These are phyloP conservation scores for Chrysopogon serrulatus DNA, from an alignment of 176 grass and related monocot genomes.

Conservation along the genomic window DNA sequence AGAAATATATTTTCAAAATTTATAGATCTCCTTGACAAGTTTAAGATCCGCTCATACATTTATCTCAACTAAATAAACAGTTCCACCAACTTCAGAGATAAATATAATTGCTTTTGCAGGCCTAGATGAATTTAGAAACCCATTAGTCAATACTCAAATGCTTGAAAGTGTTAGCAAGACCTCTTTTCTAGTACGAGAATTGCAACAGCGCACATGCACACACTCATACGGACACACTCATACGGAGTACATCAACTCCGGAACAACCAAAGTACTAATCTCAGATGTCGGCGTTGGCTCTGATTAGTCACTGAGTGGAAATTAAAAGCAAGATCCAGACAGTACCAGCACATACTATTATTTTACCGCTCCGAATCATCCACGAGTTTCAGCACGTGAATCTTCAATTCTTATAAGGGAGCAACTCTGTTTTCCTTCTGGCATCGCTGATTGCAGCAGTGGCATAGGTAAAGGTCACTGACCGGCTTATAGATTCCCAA, in stretches of 20 bases:
- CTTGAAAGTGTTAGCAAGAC: neutral
- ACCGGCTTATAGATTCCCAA: neutral
- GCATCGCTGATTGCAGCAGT: constrained; percentile 31
- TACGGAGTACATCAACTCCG: neutral
- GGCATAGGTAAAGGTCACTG: constrained; percentile 29
- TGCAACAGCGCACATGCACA: neutral
- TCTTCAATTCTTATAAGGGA: neutral
- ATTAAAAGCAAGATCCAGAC: neutral
- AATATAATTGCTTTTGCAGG: neutral
- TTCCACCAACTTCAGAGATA: neutral
- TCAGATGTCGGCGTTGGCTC: neutral
- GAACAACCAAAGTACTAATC: neutral
- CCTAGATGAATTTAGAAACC: neutral
- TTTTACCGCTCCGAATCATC: neutral
- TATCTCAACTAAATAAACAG: constrained; percentile 8
- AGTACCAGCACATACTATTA: neutral
- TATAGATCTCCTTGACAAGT: neutral
- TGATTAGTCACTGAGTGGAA: neutral
- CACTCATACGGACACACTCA: no score
- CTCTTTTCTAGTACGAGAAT: no score
- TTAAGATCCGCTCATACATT: neutral
- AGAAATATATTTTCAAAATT: no score
- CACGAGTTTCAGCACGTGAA: neutral
- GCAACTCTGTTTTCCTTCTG: constrained; percentile 20
- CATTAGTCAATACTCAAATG: neutral